Evolutionary conservation across 192 early-diverging fungal genomes (phyloP).

Genomic region (Umbelopsis sp.): DNA sequence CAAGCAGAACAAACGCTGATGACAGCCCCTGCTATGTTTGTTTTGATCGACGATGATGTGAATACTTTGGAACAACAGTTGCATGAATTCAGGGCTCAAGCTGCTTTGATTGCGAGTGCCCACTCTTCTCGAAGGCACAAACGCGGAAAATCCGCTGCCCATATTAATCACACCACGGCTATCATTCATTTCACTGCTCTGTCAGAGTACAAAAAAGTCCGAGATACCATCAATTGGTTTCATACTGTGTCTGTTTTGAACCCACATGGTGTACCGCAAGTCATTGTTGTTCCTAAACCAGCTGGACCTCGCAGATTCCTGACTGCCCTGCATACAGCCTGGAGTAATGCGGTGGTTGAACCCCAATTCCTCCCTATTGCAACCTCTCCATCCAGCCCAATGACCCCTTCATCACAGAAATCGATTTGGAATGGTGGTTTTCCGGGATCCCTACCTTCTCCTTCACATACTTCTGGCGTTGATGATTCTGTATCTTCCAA

Average conservation of each 20-base stretch:
- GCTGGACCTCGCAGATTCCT: constrained; percentile 61
- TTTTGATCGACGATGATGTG: constrained; percentile 64
- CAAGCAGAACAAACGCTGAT: constrained; percentile 38
- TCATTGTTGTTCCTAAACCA: constrained; percentile 65
- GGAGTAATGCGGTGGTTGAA: constrained; percentile 53
- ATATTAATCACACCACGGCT: constrained; percentile 40
- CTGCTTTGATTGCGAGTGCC: constrained; percentile 21
- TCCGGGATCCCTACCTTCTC: background rate
- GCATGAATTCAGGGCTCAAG: constrained; percentile 33
- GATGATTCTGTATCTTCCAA: constrained; percentile 5
- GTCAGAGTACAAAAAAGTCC: constrained; percentile 52
- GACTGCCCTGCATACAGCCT: constrained; percentile 60
- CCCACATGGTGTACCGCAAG: constrained; percentile 44
- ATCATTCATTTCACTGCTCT: constrained; percentile 63
- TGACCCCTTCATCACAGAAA: constrained; percentile 15
- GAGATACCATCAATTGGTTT: constrained; percentile 48
- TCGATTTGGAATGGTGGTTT: constrained; percentile 12
- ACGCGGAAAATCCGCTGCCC: constrained; percentile 23
- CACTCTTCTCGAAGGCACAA: constrained; percentile 18
- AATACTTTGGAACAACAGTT: constrained; percentile 50
- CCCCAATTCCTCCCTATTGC: constrained; percentile 58
- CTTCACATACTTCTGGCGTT: background rate
- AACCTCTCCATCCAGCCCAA: constrained; percentile 55
- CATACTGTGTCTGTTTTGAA: constrained; percentile 15
- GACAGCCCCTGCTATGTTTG: constrained; percentile 47